phyloP scores from a whole-genome alignment of 805 yeast genomes.

The Ogataea ramenticola region DNA sequence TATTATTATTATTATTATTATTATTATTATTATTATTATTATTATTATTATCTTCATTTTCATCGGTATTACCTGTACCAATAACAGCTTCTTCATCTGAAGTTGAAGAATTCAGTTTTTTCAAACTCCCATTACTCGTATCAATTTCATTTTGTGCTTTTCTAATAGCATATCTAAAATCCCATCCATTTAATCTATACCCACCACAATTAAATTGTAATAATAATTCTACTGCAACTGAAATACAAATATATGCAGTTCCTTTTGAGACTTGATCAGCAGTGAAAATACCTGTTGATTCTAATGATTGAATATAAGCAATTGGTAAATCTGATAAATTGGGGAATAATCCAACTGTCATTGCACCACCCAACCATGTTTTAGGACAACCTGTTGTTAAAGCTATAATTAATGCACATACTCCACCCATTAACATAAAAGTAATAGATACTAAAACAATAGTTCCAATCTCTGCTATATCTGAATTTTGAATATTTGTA shows the following conservation, averaged over 20 bases:
- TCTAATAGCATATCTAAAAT: conserved; percentile 39
- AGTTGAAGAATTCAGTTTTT: neutral
- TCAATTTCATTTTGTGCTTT: conserved; percentile 17
- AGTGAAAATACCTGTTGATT: conserved; percentile 53
- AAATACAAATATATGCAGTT: conserved; percentile 76
- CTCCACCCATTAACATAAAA: conserved; percentile 38
- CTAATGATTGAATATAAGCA: conserved; percentile 71
- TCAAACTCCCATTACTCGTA: conserved; percentile 10
- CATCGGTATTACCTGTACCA: conserved; percentile 4
- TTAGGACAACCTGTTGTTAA: conserved; percentile 55
- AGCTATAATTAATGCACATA: conserved; percentile 33
- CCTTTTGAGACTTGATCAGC: conserved; percentile 62
- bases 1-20: neutral
- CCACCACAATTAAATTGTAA: conserved; percentile 72
- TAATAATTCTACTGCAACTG: conserved; percentile 60
- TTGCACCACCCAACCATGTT: conserved; percentile 69
- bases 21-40: conserved; percentile 1
- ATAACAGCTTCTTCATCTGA: conserved; percentile 11
- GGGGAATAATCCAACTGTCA: conserved; percentile 69
- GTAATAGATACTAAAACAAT: conserved; percentile 41
- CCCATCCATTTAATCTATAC: conserved; percentile 61
- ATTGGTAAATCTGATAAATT: conserved; percentile 81
- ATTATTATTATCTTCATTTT: neutral
- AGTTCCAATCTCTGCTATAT: conserved; percentile 66
- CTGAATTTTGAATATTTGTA: conserved; percentile 54